Conservation (phyloP, 2,329 filamentous ascomycete species). For the Onygenales sp. region DNA sequence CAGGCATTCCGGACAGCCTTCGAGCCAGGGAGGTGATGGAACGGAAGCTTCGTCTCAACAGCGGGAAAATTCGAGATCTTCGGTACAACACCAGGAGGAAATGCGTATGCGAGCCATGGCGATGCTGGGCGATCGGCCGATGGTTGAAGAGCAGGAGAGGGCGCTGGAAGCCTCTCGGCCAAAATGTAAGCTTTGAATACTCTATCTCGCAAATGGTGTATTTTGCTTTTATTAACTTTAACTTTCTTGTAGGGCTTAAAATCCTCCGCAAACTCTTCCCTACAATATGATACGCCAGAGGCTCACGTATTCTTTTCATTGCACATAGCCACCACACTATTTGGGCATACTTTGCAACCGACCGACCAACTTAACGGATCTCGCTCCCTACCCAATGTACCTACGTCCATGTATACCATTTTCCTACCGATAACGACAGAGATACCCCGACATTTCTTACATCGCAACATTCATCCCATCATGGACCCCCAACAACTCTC, state of each 20-base stretch:
- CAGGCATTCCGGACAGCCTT: neutral
- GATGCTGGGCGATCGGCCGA: constrained; percentile 9
- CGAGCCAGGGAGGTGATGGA: neutral
- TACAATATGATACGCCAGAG: constrained; percentile 4
- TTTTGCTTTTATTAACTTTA: neutral
- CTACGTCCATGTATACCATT: too few species aligned
- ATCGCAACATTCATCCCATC: too few species aligned
- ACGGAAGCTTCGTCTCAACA: neutral
- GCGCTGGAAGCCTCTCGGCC: constrained; percentile 11
- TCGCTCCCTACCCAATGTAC: too few species aligned
- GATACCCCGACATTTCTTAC: too few species aligned
- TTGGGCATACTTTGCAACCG: neutral
- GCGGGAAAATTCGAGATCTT: neutral
- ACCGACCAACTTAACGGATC: too few species aligned
- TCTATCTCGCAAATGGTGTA: neutral
- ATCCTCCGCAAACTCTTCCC: constrained; percentile 8
- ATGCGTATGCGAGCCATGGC: constrained; percentile 11
- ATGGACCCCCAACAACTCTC: too few species aligned
- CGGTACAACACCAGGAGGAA: constrained; percentile 6
- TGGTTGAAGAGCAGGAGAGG: constrained; percentile 14
- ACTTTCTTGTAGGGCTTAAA: constrained; percentile 9
- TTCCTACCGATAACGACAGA: too few species aligned
- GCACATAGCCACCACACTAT: neutral
- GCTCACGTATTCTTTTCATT: neutral
- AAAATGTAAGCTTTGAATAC: constrained; percentile 12